phyloP scores from a whole-genome alignment of 768 basidiomycete genomes.

The Arthromyces matolae region DNA sequence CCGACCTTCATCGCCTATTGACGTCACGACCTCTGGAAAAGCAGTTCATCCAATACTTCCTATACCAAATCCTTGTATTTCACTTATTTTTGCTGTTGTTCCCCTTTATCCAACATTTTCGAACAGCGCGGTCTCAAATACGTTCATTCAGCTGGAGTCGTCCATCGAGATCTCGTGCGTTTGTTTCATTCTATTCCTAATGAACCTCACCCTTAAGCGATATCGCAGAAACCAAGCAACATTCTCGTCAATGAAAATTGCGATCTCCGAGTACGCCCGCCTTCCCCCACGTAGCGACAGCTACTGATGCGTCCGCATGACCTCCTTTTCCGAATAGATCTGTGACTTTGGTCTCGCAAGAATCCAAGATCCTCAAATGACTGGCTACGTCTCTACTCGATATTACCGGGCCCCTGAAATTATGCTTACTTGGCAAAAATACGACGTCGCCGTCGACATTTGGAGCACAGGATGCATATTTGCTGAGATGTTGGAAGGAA shows the following conservation, averaged over 20 bases:
- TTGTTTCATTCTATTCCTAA: neutral
- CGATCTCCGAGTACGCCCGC: conserved; percentile 79
- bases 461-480: conserved; percentile 99
- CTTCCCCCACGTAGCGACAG: neutral
- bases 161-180: conserved; percentile 90
- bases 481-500: conserved; percentile 99
- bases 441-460: conserved; percentile 98
- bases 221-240: conserved; percentile 89
- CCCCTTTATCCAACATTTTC: conserved; percentile 4
- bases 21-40: conserved; percentile 97
- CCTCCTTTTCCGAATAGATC: conserved; percentile 50
- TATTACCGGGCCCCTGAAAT: conserved; percentile 99
- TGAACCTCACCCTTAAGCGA: no score
- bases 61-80: conserved; percentile 95
- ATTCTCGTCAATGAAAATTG: conserved; percentile 99
- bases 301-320: conserved; percentile 7
- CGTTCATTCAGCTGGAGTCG: conserved; percentile 98
- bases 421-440: conserved; percentile 99
- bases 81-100: neutral
- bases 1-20: conserved; percentile 94
- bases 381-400: conserved; percentile 97
- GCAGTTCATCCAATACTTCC: conserved; percentile 99
- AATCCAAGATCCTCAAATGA: conserved; percentile 99
- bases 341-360: conserved; percentile 99
- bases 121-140: conserved; percentile 94